Evolutionary conservation across 352 stramenopile species (phyloP).

Genomic region (Aphanomyces euteiches): DNA sequence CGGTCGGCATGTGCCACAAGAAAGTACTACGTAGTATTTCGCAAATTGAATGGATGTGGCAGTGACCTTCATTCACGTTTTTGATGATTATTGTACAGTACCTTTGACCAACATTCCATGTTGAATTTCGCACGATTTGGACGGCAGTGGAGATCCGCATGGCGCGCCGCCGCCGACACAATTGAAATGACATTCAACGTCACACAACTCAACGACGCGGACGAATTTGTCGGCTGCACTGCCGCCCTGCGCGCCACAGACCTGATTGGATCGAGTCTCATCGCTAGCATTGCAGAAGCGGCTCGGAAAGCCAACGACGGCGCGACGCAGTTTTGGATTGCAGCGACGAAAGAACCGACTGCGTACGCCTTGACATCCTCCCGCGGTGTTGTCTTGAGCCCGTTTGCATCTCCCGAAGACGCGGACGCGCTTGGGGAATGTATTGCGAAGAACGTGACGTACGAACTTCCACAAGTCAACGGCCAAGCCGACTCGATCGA

Average conservation of each 20-base stretch:
- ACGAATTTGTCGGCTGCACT: neutral
- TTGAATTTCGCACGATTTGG: too few species aligned
- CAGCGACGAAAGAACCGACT: neutral
- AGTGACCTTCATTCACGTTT: too few species aligned
- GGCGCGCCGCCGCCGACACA: too few species aligned
- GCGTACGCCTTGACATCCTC: neutral
- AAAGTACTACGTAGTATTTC: too few species aligned
- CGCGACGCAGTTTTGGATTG: neutral
- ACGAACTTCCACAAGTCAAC: neutral
- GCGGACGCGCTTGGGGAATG: neutral
- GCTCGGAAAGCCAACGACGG: neutral
- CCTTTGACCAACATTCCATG: too few species aligned
- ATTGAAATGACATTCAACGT: too few species aligned
- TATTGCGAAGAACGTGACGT: neutral
- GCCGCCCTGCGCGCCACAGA: neutral
- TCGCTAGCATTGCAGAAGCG: neutral
- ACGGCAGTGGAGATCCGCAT: too few species aligned
- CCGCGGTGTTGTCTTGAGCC: neutral
- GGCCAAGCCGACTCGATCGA: neutral
- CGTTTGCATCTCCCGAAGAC: neutral
- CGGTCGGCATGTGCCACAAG: too few species aligned
- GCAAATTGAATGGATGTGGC: too few species aligned
- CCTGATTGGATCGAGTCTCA: slow-evolving; percentile 7
- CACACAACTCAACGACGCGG: neutral
- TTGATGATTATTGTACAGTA: too few species aligned